These are phyloP conservation scores for Plasmodium blacklocki DNA, from an alignment of 169 alveolate genomes.

Conservation along the genomic window DNA sequence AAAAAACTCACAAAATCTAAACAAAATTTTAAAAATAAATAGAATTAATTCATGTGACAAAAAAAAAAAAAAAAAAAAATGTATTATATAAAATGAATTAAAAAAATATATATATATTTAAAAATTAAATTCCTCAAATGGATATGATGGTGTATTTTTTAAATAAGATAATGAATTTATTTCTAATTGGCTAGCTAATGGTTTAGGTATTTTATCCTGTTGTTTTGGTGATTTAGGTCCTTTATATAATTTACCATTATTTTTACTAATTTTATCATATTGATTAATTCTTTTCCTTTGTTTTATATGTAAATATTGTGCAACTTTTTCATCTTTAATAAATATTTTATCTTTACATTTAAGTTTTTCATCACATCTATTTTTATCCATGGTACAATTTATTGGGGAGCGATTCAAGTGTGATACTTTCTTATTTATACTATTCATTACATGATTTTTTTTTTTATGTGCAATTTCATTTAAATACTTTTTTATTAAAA, in stretches of 20 bases:
- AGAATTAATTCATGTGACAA: slow-evolving; percentile 12
- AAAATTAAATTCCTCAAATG: slow-evolving; percentile 58
- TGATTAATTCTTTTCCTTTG: slow-evolving; percentile 10
- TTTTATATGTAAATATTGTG: slow-evolving; percentile 22
- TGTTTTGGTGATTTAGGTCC: slow-evolving; percentile 65
- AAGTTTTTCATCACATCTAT: slow-evolving; percentile 12
- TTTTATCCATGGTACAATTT: slow-evolving; percentile 21
- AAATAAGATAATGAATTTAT: slow-evolving; percentile 33
- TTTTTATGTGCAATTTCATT: slow-evolving; percentile 37
- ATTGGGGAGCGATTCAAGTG: slow-evolving; percentile 15
- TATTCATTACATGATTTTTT: slow-evolving; percentile 7
- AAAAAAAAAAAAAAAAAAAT: slow-evolving; percentile 13
- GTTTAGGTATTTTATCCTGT: slow-evolving; percentile 69
- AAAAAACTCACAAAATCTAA: slow-evolving; percentile 34
- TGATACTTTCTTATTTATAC: slow-evolving; percentile 16
- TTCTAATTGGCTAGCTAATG: slow-evolving; percentile 72
- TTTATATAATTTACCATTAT: slow-evolving; percentile 18
- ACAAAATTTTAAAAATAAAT: slow-evolving; percentile 42
- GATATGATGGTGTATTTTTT: slow-evolving; percentile 69
- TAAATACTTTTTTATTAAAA: slow-evolving; percentile 61
- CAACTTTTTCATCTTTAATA: slow-evolving; percentile 8
- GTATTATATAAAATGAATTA: slow-evolving; percentile 8
- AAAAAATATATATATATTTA: slow-evolving; percentile 16
- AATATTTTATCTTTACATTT: neutral
- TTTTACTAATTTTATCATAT: slow-evolving; percentile 28